These are phyloP conservation scores for Macroventuria anomochaeta DNA, from an alignment of 2,329 filamentous ascomycete species.

Conservation along the genomic window DNA sequence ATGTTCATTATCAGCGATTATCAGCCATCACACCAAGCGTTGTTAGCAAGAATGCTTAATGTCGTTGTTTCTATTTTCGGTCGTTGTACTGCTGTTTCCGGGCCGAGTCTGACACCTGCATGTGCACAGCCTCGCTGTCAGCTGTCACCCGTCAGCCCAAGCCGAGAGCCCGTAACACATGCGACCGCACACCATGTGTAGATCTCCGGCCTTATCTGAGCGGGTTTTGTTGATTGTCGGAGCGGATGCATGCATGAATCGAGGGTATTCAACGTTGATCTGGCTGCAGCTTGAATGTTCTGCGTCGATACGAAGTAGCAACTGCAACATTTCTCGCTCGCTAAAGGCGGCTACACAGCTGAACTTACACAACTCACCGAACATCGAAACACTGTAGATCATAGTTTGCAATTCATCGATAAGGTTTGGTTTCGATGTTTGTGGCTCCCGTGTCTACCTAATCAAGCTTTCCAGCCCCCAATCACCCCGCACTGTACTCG, in stretches of 20 bases:
- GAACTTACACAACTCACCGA: background rate
- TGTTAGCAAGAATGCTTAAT: background rate
- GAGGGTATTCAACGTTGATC: background rate
- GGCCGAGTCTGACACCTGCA: constrained; percentile 26
- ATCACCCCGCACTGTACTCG: constrained; percentile 19
- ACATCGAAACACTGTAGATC: background rate
- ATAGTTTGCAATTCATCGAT: background rate
- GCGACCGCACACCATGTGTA: constrained; percentile 16
- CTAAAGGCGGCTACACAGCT: background rate
- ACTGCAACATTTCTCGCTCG: background rate
- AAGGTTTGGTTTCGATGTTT: too few relatives aligned
- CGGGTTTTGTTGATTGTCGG: background rate
- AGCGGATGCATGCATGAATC: background rate
- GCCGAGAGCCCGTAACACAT: constrained; percentile 2
- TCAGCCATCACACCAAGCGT: background rate
- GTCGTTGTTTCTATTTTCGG: constrained; percentile 22
- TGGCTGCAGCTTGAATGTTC: background rate
- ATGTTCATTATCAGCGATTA: background rate
- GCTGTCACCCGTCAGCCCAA: constrained; percentile 11
- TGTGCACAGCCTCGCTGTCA: constrained; percentile 26
- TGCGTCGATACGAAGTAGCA: constrained; percentile 9
- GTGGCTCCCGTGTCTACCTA: constrained; percentile 13
- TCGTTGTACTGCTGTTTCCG: constrained; percentile 15
- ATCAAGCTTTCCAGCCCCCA: constrained; percentile 28
- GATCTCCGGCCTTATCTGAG: constrained; percentile 10